Evolutionary conservation across 2,329 filamentous ascomycete species (phyloP).

Genomic region (Thelonectria discophora): DNA sequence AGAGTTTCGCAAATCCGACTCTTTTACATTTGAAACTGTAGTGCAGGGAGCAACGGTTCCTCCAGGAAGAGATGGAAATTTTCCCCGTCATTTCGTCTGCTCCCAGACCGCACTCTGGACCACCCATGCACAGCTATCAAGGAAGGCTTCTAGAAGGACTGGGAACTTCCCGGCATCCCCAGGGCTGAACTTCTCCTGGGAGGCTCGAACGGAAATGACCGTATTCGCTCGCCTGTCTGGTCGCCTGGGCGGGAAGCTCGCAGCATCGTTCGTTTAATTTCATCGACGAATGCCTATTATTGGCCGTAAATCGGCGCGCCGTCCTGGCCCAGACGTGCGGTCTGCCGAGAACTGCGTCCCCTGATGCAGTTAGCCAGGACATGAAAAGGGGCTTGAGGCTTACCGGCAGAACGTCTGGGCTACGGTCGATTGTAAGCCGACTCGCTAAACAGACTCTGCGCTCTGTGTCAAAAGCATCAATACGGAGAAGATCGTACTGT

Average conservation of each 20-base stretch:
- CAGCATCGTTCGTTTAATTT: neutral
- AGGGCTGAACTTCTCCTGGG: constrained; percentile 1
- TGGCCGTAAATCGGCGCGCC: no score
- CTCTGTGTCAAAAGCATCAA: no score
- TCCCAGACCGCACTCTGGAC: no score
- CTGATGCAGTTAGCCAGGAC: neutral
- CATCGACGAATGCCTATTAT: no score
- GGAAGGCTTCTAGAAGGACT: neutral
- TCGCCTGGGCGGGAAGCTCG: no score
- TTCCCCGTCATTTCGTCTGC: no score
- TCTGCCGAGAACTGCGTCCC: neutral
- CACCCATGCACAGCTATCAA: neutral
- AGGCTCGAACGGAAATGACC: neutral
- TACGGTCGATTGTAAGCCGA: neutral
- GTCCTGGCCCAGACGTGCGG: no score
- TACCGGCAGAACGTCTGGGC: neutral
- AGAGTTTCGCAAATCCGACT: neutral
- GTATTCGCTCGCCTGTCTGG: neutral
- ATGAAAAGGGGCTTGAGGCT: neutral
- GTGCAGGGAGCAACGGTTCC: neutral
- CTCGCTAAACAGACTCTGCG: neutral
- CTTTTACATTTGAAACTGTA: neutral
- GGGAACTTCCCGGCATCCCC: neutral
- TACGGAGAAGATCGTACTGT: neutral
- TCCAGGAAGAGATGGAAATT: neutral